A percentile compares a stretch with the other conserved stretches of the same genome.
phyloP scores from a whole-genome alignment of 768 basidiomycete genomes.

The Lactifluus pinguis region DNA sequence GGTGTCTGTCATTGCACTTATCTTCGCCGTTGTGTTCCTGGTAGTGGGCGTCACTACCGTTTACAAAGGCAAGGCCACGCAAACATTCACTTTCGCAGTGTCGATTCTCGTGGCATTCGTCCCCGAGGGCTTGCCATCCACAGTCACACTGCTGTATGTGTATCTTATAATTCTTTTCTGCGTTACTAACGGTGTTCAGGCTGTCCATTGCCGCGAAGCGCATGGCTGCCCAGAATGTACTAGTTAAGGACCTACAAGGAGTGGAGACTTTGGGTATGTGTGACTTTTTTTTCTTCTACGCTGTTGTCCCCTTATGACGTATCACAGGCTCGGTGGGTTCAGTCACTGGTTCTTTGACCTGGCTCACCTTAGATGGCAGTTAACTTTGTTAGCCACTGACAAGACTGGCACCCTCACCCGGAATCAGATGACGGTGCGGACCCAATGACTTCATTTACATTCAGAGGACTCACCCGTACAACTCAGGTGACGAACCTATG shows the following conservation, averaged over 20 bases:
- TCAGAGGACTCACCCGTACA: not conserved
- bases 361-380: slow-evolving; percentile 24
- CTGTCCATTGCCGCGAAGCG: slow-evolving; percentile 62
- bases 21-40: slow-evolving; percentile 58
- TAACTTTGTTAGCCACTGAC: slow-evolving; percentile 60
- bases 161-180: not conserved
- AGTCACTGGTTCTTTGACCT: slow-evolving; percentile 10
- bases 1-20: slow-evolving; percentile 51
- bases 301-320: slow-evolving; percentile 14
- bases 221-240: slow-evolving; percentile 61
- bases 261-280: slow-evolving; percentile 53
- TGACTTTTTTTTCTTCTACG: not conserved
- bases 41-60: slow-evolving; percentile 55
- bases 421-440: slow-evolving; percentile 56
- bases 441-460: not conserved
- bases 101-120: slow-evolving; percentile 55
- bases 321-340: slow-evolving; percentile 3
- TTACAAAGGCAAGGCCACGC: slow-evolving; percentile 51
- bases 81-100: slow-evolving; percentile 55
- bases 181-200: slow-evolving; percentile 12
- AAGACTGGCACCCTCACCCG: slow-evolving; percentile 65
- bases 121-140: slow-evolving; percentile 55
- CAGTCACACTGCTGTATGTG: slow-evolving; percentile 48
- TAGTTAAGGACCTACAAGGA: slow-evolving; percentile 68
- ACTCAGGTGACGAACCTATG: slow-evolving; percentile 52